Evolutionary conservation across 2,329 filamentous ascomycete species (phyloP), one percentile per base, ranked within the genome.

Genomic region (Aotearoamyces nothofagi): DNA sequence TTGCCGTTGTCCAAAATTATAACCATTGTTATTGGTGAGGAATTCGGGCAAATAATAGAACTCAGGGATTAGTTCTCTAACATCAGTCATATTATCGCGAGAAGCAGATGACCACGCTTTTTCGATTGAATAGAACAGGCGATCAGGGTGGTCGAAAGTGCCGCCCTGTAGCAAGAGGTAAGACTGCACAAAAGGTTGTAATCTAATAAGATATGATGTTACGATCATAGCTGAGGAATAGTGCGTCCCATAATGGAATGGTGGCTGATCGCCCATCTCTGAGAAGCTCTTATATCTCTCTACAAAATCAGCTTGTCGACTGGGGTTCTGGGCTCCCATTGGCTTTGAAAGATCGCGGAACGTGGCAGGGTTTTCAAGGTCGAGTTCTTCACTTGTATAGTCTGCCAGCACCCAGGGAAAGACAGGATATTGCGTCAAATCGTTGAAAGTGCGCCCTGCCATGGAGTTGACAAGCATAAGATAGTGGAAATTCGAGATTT

Each of bases 201-300:
- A 63, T 11, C 90, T 78, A 44, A 98, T 94, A 22, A 98, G 66
- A 45, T 94, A 98, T 0, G 86, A 94, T 9, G 84, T 84, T 5
- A 98, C 90, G 34, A 93, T 94, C 90, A 96, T 98, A 5, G 90
- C 90, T 2, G 90, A 96, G 1, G 90, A 96, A 52, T 98, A 98
- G 50, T 98, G 92, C 0, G 92, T 98, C 11, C 90, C 90, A 42
- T 96, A 98, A 49, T 98, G 90, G 50, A 94, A 98, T 0, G 90
- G 80, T 1, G 80, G 77, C 23, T 61, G 56, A 39, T 93, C 86
- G 5, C 78, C 82, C 63, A 98, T 92, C 49, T 96, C 90, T 1
- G 77, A 77, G 49, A 98, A 77, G 10, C 82, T 80, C 40, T 76
- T 73, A 50, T 93, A 96, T 16, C 84, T 72, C 43, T 92, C 80